Conservation (phyloP, 202 grass and related monocot species). For the Setaria viridis region DNA sequence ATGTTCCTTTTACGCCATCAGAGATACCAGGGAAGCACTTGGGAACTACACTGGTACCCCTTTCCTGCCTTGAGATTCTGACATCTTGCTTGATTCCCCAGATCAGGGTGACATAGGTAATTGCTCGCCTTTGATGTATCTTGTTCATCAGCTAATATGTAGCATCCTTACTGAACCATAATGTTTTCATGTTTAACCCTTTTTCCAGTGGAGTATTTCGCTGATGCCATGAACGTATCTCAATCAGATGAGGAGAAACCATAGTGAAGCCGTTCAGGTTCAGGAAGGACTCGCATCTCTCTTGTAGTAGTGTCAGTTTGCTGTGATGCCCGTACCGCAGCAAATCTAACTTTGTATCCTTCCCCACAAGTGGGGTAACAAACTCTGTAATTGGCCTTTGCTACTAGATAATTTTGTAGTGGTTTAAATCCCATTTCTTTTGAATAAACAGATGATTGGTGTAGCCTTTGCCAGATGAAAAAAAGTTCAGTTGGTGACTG, state of each 20-base stretch:
- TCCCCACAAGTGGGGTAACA: neutral
- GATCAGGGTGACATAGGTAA: conserved; percentile 97
- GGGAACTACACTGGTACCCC: conserved; percentile 85
- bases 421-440: conserved; percentile 47
- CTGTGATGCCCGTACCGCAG: neutral
- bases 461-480: conserved; percentile 8
- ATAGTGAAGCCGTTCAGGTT: conserved; percentile 40
- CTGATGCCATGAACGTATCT: conserved; percentile 73
- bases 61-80: conserved; percentile 86
- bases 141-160: neutral
- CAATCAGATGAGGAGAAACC: conserved; percentile 93
- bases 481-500: too few species aligned
- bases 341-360: conserved; percentile 7
- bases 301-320: conserved; percentile 33
- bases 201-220: conserved; percentile 92
- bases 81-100: conserved; percentile 90
- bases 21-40: conserved; percentile 81
- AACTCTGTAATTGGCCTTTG: conserved; percentile 7
- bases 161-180: conserved; percentile 3
- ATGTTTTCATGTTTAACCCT: neutral
- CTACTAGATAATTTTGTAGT: conserved; percentile 49
- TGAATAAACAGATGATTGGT: conserved; percentile 30
- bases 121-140: conserved; percentile 5
- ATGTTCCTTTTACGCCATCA: conserved; percentile 84
- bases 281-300: conserved; percentile 31